These are phyloP conservation scores for Cercophora newfieldiana DNA, from an alignment of 495 filamentous ascomycete genomes.

Conservation along the genomic window DNA sequence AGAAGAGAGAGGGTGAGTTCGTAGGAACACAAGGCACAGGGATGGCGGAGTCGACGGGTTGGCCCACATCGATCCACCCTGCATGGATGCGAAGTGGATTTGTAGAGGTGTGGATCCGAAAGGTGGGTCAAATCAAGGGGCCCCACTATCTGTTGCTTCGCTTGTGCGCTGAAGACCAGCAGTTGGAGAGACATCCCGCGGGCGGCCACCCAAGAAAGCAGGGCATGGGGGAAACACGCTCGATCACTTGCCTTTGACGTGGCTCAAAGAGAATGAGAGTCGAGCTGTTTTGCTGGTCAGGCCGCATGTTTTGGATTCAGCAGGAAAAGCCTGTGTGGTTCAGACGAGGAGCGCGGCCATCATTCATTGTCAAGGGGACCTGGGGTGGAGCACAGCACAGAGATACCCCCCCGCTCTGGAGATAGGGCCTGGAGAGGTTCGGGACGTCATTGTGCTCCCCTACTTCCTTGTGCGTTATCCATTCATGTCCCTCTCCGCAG, in stretches of 20 bases:
- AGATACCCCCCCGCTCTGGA: not conserved
- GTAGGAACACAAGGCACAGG: conserved; percentile 6
- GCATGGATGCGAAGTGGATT: not conserved
- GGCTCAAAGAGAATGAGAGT: not conserved
- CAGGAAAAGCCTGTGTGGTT: not conserved
- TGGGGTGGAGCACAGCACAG: not conserved
- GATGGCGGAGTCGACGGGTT: conserved; percentile 9
- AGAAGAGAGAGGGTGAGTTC: conserved; percentile 6
- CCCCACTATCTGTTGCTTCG: not conserved
- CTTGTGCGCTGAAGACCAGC: not conserved
- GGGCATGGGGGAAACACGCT: not conserved
- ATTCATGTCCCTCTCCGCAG: not conserved
- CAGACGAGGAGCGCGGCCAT: not conserved
- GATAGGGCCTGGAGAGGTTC: too few relatives aligned
- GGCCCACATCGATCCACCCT: not conserved
- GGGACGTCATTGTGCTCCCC: not conserved
- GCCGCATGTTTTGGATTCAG: not conserved
- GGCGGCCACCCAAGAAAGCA: not conserved
- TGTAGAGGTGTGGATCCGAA: not conserved
- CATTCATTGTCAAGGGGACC: not conserved
- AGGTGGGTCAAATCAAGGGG: not conserved
- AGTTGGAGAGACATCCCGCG: not conserved
- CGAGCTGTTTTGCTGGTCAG: not conserved
- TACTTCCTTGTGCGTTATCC: not conserved
- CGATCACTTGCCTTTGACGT: not conserved